A percentile compares a stretch with the other conserved stretches of the same genome.
Conservation (phyloP, 257 asterid species). For the Solanum piurae region DNA sequence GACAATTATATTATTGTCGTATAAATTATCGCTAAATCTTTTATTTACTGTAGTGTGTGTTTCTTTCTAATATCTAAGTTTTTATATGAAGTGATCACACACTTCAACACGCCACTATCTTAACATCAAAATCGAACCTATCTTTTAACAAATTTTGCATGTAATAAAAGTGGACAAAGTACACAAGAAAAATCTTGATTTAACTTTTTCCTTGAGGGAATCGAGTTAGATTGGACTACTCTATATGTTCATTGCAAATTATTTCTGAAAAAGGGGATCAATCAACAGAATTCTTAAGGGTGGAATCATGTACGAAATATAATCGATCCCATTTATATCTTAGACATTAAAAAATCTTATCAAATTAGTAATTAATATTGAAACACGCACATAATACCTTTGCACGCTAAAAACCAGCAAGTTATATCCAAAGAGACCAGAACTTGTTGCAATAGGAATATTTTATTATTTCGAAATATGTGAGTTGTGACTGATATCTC, state of each 20-base stretch:
- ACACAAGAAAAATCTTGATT: neutral
- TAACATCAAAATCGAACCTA: neutral
- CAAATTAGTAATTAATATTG: neutral
- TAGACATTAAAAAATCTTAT: neutral
- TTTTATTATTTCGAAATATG: neutral
- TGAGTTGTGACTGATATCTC: neutral
- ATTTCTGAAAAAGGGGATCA: neutral
- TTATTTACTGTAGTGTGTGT: neutral
- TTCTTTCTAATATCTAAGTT: neutral
- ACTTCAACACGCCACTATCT: neutral
- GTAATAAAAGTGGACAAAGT: neutral
- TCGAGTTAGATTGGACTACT: neutral
- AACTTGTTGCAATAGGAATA: neutral
- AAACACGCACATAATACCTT: neutral
- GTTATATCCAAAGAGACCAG: slow-evolving; percentile 13
- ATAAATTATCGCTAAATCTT: too few species aligned
- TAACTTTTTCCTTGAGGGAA: neutral
- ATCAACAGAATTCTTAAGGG: neutral
- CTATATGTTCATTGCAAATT: neutral
- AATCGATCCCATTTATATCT: too few species aligned
- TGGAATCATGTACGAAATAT: neutral
- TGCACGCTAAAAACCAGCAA: neutral
- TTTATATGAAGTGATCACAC: neutral
- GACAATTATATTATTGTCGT: neutral
- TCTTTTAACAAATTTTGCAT: neutral